Percentiles rank a stretch among this genome's conserved stretches.
Evolutionary conservation across 805 yeast genomes (phyloP).

Genomic region (Saturnispora ahearnii): DNA sequence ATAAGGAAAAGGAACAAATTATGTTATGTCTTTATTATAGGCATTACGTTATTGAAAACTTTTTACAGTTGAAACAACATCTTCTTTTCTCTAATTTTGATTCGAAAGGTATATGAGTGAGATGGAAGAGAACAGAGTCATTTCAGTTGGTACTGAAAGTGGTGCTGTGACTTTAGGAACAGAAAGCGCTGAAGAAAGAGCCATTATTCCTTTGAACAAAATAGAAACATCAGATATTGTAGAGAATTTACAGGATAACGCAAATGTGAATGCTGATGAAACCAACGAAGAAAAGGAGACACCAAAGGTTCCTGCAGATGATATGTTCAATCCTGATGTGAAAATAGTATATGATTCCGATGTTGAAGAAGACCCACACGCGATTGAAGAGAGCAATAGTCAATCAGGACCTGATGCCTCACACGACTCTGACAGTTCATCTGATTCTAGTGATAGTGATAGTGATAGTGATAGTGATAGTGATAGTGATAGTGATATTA

Average conservation of each 20-base stretch:
- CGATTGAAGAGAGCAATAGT: conserved; percentile 4
- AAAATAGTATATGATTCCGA: conserved; percentile 18
- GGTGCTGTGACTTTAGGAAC: too few species aligned
- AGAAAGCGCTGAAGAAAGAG: not conserved
- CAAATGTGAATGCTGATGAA: not conserved
- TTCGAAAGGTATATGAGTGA: not conserved
- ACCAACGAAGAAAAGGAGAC: not conserved
- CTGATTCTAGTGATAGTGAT: conserved; percentile 18
- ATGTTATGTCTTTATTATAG: not conserved
- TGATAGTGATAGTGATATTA: conserved; percentile 18
- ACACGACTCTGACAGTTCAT: conserved; percentile 13
- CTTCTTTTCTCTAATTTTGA: not conserved
- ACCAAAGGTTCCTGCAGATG: conserved; percentile 1
- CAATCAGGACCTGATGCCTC: conserved; percentile 10
- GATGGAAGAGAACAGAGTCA: not conserved
- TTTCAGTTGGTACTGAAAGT: not conserved
- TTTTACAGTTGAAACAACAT: not conserved
- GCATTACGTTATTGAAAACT: not conserved
- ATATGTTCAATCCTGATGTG: conserved; percentile 17
- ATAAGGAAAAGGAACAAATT: too few species aligned
- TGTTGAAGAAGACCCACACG: conserved; percentile 11
- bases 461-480: conserved; percentile 17
- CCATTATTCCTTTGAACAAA: too few species aligned
- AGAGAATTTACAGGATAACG: too few species aligned
- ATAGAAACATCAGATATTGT: too few species aligned